Base-by-base conservation (phyloP, 352 stramenopile species). In the Ophiocytium majus region DNA sequence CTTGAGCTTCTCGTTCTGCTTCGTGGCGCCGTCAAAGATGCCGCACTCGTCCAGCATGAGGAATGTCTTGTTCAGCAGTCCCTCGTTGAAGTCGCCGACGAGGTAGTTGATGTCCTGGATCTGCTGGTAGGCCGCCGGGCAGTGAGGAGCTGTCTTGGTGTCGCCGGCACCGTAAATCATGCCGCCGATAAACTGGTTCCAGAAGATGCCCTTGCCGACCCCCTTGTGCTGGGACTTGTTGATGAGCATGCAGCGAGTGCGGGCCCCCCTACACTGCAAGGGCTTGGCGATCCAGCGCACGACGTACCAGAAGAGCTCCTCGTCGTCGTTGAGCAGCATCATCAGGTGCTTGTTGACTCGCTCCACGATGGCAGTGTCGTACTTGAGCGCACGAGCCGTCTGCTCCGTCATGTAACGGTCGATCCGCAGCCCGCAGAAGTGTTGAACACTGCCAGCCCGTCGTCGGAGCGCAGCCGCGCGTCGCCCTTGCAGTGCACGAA, bases 1-100 rank as follows among this genome's bases (percentile, higher is more conserved):
- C 64, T 76, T 76, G 64, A 76, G 64, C 64, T 17, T 76, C 64
- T 76, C 64, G 64, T 76, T 76, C 64, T 76, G 64, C 64, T 76
- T 76, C 31, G 17, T 17, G 64, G 64, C 64, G 5, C 17, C 17
- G 64, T 76, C 64, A 5, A 5, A 76, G 34, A 76, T 76, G 17
- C 64, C 64, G 64, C 64, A 76, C 17, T 76, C 64, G 64, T 76
- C 64, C 64, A 76, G 64, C 31, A 17, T 5, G 5, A 76, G 17
- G 34, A 76, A 76, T 5, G 17, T 14, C 34, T 37, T 76, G 5
- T 14, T 37, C 5, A 76, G 31, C 17, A 76, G 5, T 17, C 64
- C 64, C 64, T 76, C 64, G 31, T 34, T 34, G 64, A 76, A 76
- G 31, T 76, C 10, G 17, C 64, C 64, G 34, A 76, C 64, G 5